A percentile compares a stretch with the other conserved stretches of the same genome.
Evolutionary conservation across 345 rosid species (phyloP).

Genomic region (Acer campestre): DNA sequence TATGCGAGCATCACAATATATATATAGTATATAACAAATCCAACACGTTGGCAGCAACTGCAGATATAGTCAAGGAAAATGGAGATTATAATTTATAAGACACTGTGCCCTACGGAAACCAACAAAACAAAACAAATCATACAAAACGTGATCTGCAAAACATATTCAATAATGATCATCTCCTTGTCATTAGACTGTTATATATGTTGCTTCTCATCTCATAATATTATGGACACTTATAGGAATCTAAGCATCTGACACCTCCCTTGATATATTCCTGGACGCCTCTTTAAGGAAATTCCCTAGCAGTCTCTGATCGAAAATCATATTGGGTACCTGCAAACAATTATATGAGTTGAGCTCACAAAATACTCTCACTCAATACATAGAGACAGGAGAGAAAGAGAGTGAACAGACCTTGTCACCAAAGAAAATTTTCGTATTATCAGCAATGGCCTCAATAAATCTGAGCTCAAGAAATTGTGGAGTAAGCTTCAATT

Average conservation of each 20-base stretch:
- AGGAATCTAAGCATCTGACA: constrained; percentile 9
- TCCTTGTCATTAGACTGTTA: constrained; percentile 3
- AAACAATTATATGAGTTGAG: constrained; percentile 2
- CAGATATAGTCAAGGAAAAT: not conserved
- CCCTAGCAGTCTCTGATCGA: constrained; percentile 87
- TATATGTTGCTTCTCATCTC: not conserved
- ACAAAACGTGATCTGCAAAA: not conserved
- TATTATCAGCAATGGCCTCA: constrained; percentile 81
- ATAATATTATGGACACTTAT: not conserved
- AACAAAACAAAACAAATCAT: not conserved
- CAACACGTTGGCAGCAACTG: not conserved
- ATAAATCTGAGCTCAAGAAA: constrained; percentile 90
- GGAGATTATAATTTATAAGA: not conserved
- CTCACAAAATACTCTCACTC: not conserved
- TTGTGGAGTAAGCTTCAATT: constrained; percentile 82
- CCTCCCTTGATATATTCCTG: constrained; percentile 19
- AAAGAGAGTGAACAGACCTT: constrained; percentile 47
- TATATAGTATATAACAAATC: not conserved
- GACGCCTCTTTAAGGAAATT: constrained; percentile 58
- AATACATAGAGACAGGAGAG: not conserved
- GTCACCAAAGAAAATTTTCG: constrained; percentile 88
- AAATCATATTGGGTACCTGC: constrained; percentile 82
- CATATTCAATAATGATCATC: not conserved
- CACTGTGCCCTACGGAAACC: not conserved
- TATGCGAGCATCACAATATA: too few species aligned